A percentile compares a stretch with the other conserved stretches of the same genome.
These are phyloP conservation scores for Neurospora sp. DNA, from an alignment of 495 filamentous ascomycete species.

Conservation along the genomic window DNA sequence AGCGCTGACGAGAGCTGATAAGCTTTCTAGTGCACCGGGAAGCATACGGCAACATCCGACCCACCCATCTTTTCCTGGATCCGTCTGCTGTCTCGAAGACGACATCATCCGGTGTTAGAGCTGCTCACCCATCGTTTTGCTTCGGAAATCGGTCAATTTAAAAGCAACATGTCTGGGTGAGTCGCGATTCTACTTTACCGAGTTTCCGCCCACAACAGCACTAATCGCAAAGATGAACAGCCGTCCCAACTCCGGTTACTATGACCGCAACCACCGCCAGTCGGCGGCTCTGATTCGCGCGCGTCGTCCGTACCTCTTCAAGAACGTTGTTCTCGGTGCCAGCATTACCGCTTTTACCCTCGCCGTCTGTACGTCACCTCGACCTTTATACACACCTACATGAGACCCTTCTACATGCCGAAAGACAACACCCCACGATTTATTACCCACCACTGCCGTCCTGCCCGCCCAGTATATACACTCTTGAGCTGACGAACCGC, in stretches of 20 bases:
- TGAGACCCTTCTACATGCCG: neutral
- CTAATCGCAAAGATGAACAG: neutral
- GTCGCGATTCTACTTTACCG: neutral
- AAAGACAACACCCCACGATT: neutral
- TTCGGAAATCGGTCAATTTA: neutral
- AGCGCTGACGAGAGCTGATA: neutral
- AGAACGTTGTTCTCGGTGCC: constrained; percentile 69
- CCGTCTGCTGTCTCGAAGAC: neutral
- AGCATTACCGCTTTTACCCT: constrained; percentile 59
- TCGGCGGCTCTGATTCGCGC: constrained; percentile 80
- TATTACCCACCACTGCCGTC: neutral
- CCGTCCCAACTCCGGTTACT: constrained; percentile 62
- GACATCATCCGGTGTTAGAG: neutral
- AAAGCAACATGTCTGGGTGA: constrained; percentile 15
- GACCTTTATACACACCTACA: neutral
- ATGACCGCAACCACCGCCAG: constrained; percentile 72
- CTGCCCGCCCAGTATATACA: neutral
- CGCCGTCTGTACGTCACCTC: constrained; percentile 57
- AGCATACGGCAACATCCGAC: constrained; percentile 2
- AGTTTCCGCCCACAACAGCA: neutral
- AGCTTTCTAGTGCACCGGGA: neutral
- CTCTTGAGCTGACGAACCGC: neutral
- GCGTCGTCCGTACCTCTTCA: constrained; percentile 81
- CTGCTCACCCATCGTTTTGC: neutral
- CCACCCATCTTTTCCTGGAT: constrained; percentile 1